Conservation (phyloP, 805 yeast genomes). For the Ogataea henricii region DNA sequence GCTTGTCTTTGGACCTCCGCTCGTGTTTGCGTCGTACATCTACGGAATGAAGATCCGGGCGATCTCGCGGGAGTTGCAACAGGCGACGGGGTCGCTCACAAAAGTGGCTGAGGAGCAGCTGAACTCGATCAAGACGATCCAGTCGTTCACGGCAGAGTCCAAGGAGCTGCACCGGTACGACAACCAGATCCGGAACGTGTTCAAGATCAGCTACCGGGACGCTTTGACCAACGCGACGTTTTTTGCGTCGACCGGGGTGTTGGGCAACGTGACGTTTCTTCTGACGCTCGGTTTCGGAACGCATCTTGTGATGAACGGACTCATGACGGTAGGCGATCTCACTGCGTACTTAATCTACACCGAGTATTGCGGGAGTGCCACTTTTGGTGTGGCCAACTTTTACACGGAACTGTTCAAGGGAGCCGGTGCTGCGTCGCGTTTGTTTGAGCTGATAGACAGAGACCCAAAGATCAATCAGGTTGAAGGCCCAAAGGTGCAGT, state of each 20-base stretch:
- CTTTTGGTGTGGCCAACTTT: slow-evolving; percentile 87
- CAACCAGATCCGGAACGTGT: slow-evolving; percentile 63
- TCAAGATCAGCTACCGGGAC: slow-evolving; percentile 74
- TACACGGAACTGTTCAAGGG: slow-evolving; percentile 96
- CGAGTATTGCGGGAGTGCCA: slow-evolving; percentile 88
- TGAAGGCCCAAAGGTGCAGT: slow-evolving; percentile 52
- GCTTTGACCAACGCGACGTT: slow-evolving; percentile 79
- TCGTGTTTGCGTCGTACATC: slow-evolving; percentile 74
- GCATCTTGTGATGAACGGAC: slow-evolving; percentile 69
- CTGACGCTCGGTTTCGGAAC: slow-evolving; percentile 82
- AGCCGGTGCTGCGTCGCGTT: slow-evolving; percentile 91
- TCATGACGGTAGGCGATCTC: slow-evolving; percentile 82
- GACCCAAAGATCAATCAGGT: slow-evolving; percentile 73
- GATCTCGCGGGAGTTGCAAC: slow-evolving; percentile 76
- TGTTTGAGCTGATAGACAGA: slow-evolving; percentile 84
- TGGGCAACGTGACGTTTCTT: slow-evolving; percentile 79
- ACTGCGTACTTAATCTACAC: slow-evolving; percentile 95
- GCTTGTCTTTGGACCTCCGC: slow-evolving; percentile 81
- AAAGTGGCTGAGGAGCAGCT: slow-evolving; percentile 91
- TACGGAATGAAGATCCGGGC: slow-evolving; percentile 82
- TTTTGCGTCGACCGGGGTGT: slow-evolving; percentile 76
- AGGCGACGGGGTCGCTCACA: slow-evolving; percentile 82
- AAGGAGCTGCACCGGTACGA: slow-evolving; percentile 77
- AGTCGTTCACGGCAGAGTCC: slow-evolving; percentile 85
- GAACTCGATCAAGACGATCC: slow-evolving; percentile 83